These are phyloP conservation scores for Bacterosira constricta DNA, from an alignment of 108 stramenopile species.

Conservation along the genomic window DNA sequence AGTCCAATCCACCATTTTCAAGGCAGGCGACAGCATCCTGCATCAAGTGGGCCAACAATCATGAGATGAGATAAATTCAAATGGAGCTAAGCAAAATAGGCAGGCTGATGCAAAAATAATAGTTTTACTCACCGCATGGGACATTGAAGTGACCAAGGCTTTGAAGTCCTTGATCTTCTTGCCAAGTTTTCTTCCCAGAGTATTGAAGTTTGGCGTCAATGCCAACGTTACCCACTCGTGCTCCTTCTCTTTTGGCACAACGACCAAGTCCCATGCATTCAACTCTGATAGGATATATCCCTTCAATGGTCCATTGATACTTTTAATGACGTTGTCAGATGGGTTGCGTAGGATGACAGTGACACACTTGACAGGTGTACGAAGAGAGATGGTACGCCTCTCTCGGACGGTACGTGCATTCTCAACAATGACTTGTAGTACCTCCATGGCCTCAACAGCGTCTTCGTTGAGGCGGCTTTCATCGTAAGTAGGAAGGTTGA, in stretches of 20 bases:
- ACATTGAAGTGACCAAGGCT: conserved; percentile 53
- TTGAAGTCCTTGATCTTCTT: conserved; percentile 89
- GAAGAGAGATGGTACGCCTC: conserved; percentile 87
- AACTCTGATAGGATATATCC: conserved; percentile 95
- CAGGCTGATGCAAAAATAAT: not conserved
- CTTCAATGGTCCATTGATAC: conserved; percentile 83
- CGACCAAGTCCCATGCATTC: conserved; percentile 90
- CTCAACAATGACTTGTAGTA: conserved; percentile 91
- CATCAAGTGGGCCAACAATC: not conserved
- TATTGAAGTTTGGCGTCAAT: conserved; percentile 87
- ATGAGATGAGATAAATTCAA: not conserved
- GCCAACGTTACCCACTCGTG: conserved; percentile 92
- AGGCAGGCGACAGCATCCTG: conserved; percentile 81
- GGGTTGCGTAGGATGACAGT: conserved; percentile 89
- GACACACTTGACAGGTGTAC: conserved; percentile 93
- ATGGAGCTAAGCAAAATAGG: not conserved
- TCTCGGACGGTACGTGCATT: conserved; percentile 94
- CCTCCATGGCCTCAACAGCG: conserved; percentile 91
- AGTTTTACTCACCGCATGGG: conserved; percentile 57
- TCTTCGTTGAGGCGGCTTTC: conserved; percentile 81
- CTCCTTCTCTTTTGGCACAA: conserved; percentile 85
- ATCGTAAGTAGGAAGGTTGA: conserved; percentile 86
- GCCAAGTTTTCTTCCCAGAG: conserved; percentile 94
- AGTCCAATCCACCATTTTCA: conserved; percentile 73
- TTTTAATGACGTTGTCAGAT: conserved; percentile 71